phyloP scores from a whole-genome alignment of 768 basidiomycete species.

The Trametes elegans region DNA sequence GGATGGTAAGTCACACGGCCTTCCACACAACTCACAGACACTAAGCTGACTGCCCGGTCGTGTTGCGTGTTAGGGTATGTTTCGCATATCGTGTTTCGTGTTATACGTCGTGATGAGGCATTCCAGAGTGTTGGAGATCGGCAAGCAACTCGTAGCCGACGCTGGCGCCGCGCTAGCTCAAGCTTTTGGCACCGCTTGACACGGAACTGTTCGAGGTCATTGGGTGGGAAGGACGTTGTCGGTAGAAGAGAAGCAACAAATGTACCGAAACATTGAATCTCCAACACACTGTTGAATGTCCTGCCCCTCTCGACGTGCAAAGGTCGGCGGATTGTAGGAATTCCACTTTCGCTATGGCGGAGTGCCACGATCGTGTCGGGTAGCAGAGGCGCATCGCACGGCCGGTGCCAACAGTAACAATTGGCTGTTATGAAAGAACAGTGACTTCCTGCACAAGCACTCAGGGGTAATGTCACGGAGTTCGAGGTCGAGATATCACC shows the following conservation, averaged over 20 bases:
- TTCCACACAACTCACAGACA: not conserved
- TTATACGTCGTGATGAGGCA: not conserved
- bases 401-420: not conserved
- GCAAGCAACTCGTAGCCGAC: constrained; percentile 38
- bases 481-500: not conserved
- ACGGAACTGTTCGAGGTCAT: not conserved
- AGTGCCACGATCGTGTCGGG: too few relatives aligned
- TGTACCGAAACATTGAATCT: too few relatives aligned
- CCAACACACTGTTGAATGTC: too few relatives aligned
- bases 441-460: constrained; percentile 3
- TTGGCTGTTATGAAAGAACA: not conserved
- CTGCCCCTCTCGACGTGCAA: too few relatives aligned
- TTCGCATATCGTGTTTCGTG: not conserved
- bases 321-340: too few relatives aligned
- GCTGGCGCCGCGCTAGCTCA: constrained; percentile 34
- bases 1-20: constrained; percentile 50
- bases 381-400: too few relatives aligned
- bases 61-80: constrained; percentile 15
- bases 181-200: constrained; percentile 22
- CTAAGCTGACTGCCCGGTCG: not conserved
- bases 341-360: too few relatives aligned
- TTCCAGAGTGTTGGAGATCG: constrained; percentile 36
- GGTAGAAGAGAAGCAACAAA: too few relatives aligned
- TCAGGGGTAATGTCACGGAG: not conserved
- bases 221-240: too few relatives aligned